phyloP scores from a whole-genome alignment of 1,139 yeast genomes.

The Meyerozyma carpophila region DNA sequence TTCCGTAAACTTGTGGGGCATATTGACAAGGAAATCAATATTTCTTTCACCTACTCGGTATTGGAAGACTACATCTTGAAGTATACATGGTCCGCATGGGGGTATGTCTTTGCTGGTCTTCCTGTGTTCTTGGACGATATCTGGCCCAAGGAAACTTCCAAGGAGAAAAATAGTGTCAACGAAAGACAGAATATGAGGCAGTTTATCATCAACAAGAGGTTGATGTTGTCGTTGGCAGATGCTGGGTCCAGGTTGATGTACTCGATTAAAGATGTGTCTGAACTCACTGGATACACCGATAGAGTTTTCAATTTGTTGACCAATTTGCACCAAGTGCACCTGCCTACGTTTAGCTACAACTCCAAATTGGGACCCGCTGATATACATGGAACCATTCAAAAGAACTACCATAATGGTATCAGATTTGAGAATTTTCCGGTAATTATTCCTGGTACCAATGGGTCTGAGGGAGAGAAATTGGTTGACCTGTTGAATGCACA shows the following conservation, averaged over 20 bases:
- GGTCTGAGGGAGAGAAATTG: slow-evolving; percentile 50
- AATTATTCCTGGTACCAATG: slow-evolving; percentile 65
- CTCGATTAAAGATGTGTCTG: slow-evolving; percentile 89
- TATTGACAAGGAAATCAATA: slow-evolving; percentile 44
- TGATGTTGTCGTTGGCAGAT: slow-evolving; percentile 88
- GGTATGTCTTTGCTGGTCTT: slow-evolving; percentile 82
- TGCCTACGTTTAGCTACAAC: slow-evolving; percentile 61
- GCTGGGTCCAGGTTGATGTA: slow-evolving; percentile 97
- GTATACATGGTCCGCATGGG: slow-evolving; percentile 93
- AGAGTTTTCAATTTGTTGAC: slow-evolving; percentile 73
- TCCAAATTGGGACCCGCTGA: slow-evolving; percentile 47
- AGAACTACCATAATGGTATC: slow-evolving; percentile 64
- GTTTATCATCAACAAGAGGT: slow-evolving; percentile 83
- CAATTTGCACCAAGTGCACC: slow-evolving; percentile 78
- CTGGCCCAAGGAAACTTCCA: slow-evolving; percentile 22
- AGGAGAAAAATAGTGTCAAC: slow-evolving; percentile 18
- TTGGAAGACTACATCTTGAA: slow-evolving; percentile 84
- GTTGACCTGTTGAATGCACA: slow-evolving; percentile 57
- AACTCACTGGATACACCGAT: slow-evolving; percentile 85
- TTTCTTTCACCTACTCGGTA: slow-evolving; percentile 55
- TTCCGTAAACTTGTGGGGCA: slow-evolving; percentile 51
- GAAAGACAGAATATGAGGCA: slow-evolving; percentile 70
- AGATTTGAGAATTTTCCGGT: slow-evolving; percentile 81
- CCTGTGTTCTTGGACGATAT: slow-evolving; percentile 61
- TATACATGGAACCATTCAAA: slow-evolving; percentile 77